Evolutionary conservation across 1,139 yeast genomes (phyloP).

Genomic region (Hansenula lynferdii): DNA sequence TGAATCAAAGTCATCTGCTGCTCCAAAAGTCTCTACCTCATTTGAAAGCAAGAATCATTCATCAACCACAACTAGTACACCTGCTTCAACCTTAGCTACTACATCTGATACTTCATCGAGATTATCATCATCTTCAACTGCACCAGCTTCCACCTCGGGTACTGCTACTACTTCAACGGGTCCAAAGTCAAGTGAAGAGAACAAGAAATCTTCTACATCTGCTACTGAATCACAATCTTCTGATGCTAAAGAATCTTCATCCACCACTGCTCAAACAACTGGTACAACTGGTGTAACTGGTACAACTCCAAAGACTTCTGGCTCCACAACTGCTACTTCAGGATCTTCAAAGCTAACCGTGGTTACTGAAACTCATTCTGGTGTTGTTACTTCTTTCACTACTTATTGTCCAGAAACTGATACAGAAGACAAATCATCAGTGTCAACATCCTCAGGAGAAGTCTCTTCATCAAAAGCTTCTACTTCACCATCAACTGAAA

Average conservation of each 20-base stretch:
- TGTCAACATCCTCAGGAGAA: background rate
- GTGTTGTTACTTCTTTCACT: constrained; percentile 24
- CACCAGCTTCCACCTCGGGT: too few relatives aligned
- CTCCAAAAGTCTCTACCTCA: background rate
- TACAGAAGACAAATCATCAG: background rate
- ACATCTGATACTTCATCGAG: too few relatives aligned
- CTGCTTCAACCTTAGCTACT: too few relatives aligned
- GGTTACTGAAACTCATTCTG: constrained; percentile 15
- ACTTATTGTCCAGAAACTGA: constrained; percentile 28
- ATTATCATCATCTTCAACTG: too few relatives aligned
- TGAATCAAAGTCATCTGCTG: background rate
- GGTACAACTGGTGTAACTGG: background rate
- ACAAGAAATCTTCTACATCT: too few relatives aligned
- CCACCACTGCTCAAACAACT: background rate
- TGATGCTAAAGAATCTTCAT: constrained; percentile 3
- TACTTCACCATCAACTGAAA: background rate
- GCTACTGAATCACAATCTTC: constrained; percentile 1
- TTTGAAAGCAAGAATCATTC: background rate
- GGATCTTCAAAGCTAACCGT: constrained; percentile 1
- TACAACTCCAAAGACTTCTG: background rate
- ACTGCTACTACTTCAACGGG: background rate
- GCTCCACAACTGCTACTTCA: background rate
- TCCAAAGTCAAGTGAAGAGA: background rate
- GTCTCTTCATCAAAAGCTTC: background rate
- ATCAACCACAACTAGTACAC: too few relatives aligned